Evolutionary conservation across 768 basidiomycete species (phyloP), one percentile per base, ranked within the genome.

Genomic region (Lepiota venenata): DNA sequence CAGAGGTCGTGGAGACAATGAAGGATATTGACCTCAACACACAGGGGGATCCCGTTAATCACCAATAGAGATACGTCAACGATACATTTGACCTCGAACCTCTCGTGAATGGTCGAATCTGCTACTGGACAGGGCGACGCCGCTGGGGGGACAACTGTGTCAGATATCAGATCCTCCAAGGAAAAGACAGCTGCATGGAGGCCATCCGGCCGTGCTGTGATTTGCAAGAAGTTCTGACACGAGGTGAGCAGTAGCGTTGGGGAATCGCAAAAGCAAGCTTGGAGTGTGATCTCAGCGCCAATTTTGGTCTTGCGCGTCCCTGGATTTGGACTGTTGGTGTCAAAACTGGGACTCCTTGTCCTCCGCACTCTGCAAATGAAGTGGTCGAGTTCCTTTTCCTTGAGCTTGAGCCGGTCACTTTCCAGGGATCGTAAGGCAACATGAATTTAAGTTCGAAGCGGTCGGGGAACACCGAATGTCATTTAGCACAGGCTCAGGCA

Each of bases 191-290:
- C 55, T 56, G 59, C 57, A 51, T 53, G 58, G 57, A 59, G 65
- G 52, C 18, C 44, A 40, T 39, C 39, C 22, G 32, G 11, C 42
- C 32, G 42, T 21, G n/a, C 48, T 44, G 44, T 42, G 59, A 66
- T 70, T 66, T 68, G 67, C 66, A 61, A 63, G 64, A 66, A 69
- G 67, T 54, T 50, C 48, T 45, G 47, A 60, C 61, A 58, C 56
- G 63, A 63, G 58, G 60, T 36, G 54, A 32, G 37, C 29, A 44
- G 20, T 39, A 21, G 29, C 29, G 21, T 18, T 43, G 50, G 41
- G 25, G 50, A 36, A 52, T 52, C 41, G 12, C 41, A 52, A 22
- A 21, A 3, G 14, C 32, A 20, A 22, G 41, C 14, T 44, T 20
- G 42, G 9, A 11, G 16, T 15, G 14, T 20, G n/a, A 12, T 15